Base-by-base conservation (phyloP, 78 protist species). In the Trichosphaerium sp. region DNA sequence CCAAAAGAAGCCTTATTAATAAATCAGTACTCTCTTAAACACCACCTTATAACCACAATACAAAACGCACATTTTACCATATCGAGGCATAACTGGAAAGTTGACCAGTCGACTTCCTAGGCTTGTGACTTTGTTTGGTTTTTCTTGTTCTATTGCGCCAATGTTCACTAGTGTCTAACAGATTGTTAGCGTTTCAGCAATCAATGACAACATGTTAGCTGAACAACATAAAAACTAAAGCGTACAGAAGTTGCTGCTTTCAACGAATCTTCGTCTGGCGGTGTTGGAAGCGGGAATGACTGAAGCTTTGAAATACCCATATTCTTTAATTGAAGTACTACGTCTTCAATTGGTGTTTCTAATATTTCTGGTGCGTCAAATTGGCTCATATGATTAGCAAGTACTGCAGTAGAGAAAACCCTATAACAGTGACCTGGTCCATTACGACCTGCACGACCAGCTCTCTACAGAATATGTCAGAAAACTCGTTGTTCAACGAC, bases 391-490 rank as follows among this genome's bases (percentile, higher is more conserved):
- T 68, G 48, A 55, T 91, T 65, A 40, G 54, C 75, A 52, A 64
- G 85, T 10, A 85, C 94, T 4, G 95, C 94, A 15, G 88, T 41
- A 3, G 89, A 71, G 71, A 69, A 94, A 10, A 94, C 69, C 7
- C 95, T 67, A 62, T 88, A 92, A 71, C 93, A 76, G 71, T 90
- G 94, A 5, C 98, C 98, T 11, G 95, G 91, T 1, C 85, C 96
- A 5, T 78, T 74, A 14, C 96, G 75, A 29, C 96, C 96, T 0
- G 96, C 96, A 56, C 96, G 82, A 8, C 96, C 96, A 1, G 92
- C 75, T n/a, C 96, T 77, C 75, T 85, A 84, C 25, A 4, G 7
- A 61, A 10, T 40, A 6, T 12, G 10, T 34, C 11, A 10, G 10
- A 41, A 28, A 61, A 10, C 14, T n/a, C n/a, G n/a, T n/a, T n/a